Percentiles rank a stretch among this genome's conserved stretches.
Evolutionary conservation across 1,284 basidiomycete species (phyloP).

Genomic region (Cystobasidiaceae sp.): DNA sequence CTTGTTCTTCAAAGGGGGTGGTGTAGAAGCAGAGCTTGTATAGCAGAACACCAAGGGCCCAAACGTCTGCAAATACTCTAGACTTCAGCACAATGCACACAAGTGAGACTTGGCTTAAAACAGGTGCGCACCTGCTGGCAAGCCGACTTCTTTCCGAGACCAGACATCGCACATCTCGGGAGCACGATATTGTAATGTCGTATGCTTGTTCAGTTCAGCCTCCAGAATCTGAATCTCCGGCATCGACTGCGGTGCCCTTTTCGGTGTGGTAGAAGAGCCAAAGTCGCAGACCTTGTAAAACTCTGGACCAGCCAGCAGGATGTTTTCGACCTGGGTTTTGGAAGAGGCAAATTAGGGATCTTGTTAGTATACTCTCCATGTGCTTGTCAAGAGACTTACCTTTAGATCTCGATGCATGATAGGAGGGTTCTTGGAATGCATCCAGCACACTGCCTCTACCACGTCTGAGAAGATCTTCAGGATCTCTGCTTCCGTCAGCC

Average conservation of each 20-base stretch:
- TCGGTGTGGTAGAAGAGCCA: constrained; percentile 78
- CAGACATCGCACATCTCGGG: constrained; percentile 97
- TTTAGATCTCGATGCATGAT: constrained; percentile 96
- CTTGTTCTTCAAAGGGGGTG: constrained; percentile 88
- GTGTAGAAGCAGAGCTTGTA: constrained; percentile 96
- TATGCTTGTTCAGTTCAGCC: constrained; percentile 68
- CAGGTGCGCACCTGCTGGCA: constrained; percentile 63
- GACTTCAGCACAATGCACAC: not conserved
- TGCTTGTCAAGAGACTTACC: constrained; percentile 40
- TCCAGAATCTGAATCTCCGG: constrained; percentile 82
- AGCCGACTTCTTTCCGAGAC: constrained; percentile 73
- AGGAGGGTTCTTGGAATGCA: constrained; percentile 87
- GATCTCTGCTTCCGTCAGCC: constrained; percentile 90
- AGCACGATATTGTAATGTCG: constrained; percentile 55
- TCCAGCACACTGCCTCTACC: constrained; percentile 65
- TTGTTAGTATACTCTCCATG: not conserved
- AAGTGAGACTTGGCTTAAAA: no score
- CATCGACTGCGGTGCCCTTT: constrained; percentile 64
- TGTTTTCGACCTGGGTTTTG: constrained; percentile 72
- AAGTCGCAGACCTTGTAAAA: constrained; percentile 97
- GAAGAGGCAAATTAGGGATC: not conserved
- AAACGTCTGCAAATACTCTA: constrained; percentile 55
- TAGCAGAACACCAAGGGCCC: constrained; percentile 69
- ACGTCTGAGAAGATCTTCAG: constrained; percentile 74
- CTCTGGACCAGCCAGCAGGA: constrained; percentile 66